phyloP scores from a whole-genome alignment of 805 yeast genomes.

The Wickerhamiella azymoides region DNA sequence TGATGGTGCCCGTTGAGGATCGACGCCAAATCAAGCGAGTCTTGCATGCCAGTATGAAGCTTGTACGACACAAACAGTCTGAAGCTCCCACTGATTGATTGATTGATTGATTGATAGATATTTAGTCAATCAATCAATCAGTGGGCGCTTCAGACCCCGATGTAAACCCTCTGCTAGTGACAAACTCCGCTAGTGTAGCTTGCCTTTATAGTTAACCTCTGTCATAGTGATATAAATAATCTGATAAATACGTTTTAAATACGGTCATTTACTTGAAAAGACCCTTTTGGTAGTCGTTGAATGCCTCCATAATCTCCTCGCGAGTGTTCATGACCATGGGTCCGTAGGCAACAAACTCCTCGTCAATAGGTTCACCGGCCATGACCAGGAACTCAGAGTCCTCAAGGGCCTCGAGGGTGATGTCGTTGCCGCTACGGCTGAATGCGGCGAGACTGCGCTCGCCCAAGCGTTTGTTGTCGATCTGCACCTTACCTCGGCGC shows the following conservation, averaged over 20 bases:
- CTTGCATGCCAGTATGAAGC: too few species aligned
- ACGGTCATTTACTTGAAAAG: background rate
- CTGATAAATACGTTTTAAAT: background rate
- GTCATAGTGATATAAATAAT: background rate
- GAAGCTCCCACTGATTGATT: too few species aligned
- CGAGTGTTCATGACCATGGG: constrained; percentile 10
- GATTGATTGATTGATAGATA: too few species aligned
- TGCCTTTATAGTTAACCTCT: too few species aligned
- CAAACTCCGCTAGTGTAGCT: too few species aligned
- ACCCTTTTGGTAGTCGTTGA: constrained; percentile 7
- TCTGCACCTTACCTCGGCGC: constrained; percentile 41
- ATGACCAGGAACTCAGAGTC: constrained; percentile 51
- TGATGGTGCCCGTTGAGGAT: too few species aligned
- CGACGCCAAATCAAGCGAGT: too few species aligned
- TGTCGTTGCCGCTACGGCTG: background rate
- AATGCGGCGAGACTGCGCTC: background rate
- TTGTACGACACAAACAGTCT: too few species aligned
- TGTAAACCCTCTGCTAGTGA: too few species aligned
- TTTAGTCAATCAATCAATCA: too few species aligned
- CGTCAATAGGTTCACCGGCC: constrained; percentile 36
- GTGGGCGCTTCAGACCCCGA: too few species aligned
- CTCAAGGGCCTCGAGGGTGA: constrained; percentile 13
- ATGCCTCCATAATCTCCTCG: constrained; percentile 6
- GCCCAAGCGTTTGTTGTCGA: constrained; percentile 29
- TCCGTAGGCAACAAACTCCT: constrained; percentile 7